Conservation (phyloP, 202 grass and related monocot genomes). For the Alloteropsis angusta region DNA sequence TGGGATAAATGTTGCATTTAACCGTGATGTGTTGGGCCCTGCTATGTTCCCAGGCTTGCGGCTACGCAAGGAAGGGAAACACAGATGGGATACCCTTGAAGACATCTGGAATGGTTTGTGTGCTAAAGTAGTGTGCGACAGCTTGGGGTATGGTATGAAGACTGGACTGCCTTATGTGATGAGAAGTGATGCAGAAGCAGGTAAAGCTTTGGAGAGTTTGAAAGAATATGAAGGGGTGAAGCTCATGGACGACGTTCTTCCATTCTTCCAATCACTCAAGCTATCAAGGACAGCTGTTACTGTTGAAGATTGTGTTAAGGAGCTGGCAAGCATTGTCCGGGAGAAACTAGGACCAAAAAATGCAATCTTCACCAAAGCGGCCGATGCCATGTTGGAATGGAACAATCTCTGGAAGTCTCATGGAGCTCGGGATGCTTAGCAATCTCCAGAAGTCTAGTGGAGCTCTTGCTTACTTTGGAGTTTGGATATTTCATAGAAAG, state of each 20-base stretch:
- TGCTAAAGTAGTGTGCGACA: slow-evolving; percentile 70
- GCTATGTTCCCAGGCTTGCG: slow-evolving; percentile 65
- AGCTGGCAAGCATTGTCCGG: slow-evolving; percentile 57
- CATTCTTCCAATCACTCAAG: slow-evolving; percentile 63
- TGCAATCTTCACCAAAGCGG: slow-evolving; percentile 48
- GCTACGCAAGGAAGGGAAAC: slow-evolving; percentile 65
- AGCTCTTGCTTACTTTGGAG: neutral
- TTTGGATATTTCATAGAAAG: neutral
- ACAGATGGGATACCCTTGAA: slow-evolving; percentile 82
- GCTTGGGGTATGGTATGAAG: slow-evolving; percentile 62
- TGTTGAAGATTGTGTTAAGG: slow-evolving; percentile 68
- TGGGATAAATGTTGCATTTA: slow-evolving; percentile 92
- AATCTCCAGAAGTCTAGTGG: neutral
- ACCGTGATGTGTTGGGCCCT: slow-evolving; percentile 65
- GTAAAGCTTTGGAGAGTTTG: slow-evolving; percentile 62
- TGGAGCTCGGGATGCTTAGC: slow-evolving; percentile 33
- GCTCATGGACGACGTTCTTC: slow-evolving; percentile 68
- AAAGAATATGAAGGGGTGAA: slow-evolving; percentile 79
- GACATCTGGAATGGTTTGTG: slow-evolving; percentile 87
- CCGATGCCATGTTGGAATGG: slow-evolving; percentile 85
- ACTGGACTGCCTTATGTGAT: slow-evolving; percentile 82
- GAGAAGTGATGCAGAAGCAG: slow-evolving; percentile 54
- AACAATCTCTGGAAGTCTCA: slow-evolving; percentile 65
- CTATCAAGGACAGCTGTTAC: slow-evolving; percentile 37
- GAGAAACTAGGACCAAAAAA: slow-evolving; percentile 52